Evolutionary conservation across 2,329 filamentous ascomycete genomes (phyloP).

Genomic region (Talaromyces pinophilus): DNA sequence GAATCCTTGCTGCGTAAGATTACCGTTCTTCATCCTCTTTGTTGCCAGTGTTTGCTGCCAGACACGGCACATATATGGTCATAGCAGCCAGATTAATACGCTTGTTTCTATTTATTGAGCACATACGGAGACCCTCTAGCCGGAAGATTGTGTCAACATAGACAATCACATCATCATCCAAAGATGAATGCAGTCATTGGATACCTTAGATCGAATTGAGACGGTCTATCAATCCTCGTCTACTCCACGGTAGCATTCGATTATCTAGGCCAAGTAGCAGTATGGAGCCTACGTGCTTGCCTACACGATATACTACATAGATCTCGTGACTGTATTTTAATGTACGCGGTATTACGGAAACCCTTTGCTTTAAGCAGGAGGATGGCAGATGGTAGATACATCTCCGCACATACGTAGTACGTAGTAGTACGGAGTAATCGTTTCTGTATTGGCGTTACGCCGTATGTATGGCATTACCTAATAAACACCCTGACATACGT

Average conservation of each 20-base stretch:
- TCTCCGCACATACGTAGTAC: neutral
- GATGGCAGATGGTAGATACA: neutral
- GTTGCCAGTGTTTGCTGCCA: slow-evolving; percentile 1
- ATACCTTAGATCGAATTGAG: neutral
- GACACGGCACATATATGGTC: neutral
- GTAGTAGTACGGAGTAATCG: neutral
- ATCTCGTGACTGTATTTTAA: neutral
- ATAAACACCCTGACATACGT: neutral
- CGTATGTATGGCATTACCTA: slow-evolving; percentile 1
- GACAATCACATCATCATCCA: neutral
- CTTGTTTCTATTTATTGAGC: neutral
- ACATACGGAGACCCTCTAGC: neutral
- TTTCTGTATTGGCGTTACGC: neutral
- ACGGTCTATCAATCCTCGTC: neutral
- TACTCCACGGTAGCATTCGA: neutral
- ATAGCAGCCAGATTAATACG: neutral
- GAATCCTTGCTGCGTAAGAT: slow-evolving; percentile 8
- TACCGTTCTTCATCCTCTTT: neutral
- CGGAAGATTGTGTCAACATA: neutral
- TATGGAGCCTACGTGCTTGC: neutral
- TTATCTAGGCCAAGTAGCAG: neutral
- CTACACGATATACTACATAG: neutral
- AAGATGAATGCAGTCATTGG: neutral
- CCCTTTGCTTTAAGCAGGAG: neutral
- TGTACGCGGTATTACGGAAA: too few species aligned